A percentile compares a stretch with the other conserved stretches of the same genome.
Evolutionary conservation across 768 basidiomycete genomes (phyloP).

Genomic region (Lactifluus subvellereus): DNA sequence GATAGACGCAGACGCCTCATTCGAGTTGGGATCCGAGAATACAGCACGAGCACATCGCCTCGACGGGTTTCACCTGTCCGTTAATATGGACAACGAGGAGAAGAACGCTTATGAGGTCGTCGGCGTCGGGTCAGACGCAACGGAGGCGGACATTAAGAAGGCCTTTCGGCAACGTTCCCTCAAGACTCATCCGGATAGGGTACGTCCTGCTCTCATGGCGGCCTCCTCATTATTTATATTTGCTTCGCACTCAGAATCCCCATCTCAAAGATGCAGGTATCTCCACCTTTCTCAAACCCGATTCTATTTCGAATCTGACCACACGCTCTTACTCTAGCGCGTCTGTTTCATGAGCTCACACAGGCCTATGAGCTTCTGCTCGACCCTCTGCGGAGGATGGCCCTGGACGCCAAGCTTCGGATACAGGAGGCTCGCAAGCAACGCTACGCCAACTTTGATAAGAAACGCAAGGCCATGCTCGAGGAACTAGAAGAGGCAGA

Average conservation of each 20-base stretch:
- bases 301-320: slow-evolving; percentile 34
- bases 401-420: slow-evolving; percentile 74
- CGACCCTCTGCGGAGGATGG: slow-evolving; percentile 72
- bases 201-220: slow-evolving; percentile 31
- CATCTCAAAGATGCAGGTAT: slow-evolving; percentile 74
- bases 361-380: slow-evolving; percentile 76
- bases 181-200: slow-evolving; percentile 85
- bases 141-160: slow-evolving; percentile 71
- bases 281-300: slow-evolving; percentile 12
- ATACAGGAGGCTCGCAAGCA: slow-evolving; percentile 61
- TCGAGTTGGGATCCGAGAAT: no score
- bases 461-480: slow-evolving; percentile 66
- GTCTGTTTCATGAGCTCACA: slow-evolving; percentile 81
- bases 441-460: slow-evolving; percentile 64
- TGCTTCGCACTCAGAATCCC: slow-evolving; percentile 47
- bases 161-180: slow-evolving; percentile 75
- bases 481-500: slow-evolving; percentile 76
- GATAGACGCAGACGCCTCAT: no score
- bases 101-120: slow-evolving; percentile 71
- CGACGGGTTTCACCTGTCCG: not conserved
- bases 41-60: not conserved
- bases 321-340: slow-evolving; percentile 22
- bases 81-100: slow-evolving; percentile 37
- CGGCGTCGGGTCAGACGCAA: slow-evolving; percentile 52
- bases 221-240: slow-evolving; percentile 11